phyloP scores from a whole-genome alignment of 1,139 yeast genomes.

The Saccharomyces uvarum region DNA sequence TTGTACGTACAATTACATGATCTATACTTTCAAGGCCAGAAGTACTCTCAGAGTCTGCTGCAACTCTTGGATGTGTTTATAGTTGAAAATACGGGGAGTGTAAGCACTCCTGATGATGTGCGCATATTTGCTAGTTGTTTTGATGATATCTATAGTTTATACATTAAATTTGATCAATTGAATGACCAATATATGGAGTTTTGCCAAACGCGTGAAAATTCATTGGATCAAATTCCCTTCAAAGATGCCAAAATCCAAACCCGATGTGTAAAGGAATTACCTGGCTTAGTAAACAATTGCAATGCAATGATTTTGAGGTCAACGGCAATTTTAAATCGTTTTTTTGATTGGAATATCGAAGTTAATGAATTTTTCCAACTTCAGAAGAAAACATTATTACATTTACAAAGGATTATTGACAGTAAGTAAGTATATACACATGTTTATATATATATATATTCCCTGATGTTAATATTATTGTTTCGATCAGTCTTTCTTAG shows the following conservation, averaged over 20 bases:
- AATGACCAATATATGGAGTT: background rate
- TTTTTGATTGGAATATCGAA: conserved; percentile 8
- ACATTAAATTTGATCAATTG: background rate
- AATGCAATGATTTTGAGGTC: conserved; percentile 3
- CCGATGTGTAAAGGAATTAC: background rate
- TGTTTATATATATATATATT: background rate
- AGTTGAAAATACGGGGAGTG: background rate
- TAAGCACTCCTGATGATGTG: background rate
- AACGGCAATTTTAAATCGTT: conserved; percentile 8
- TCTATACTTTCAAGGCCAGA: background rate
- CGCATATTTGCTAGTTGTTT: background rate
- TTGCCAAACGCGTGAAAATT: background rate
- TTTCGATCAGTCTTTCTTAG: conserved; percentile 9
- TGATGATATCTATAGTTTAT: background rate
- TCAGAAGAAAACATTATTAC: background rate
- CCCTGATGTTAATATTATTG: background rate
- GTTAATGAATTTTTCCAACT: conserved; percentile 9
- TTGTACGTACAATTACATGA: background rate
- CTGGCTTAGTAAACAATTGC: background rate
- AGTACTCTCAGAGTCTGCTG: background rate
- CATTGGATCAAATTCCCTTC: background rate
- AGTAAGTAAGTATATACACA: background rate
- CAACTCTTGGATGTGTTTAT: background rate
- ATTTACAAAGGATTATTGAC: background rate
- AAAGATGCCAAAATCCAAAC: background rate